phyloP scores from a whole-genome alignment of 768 basidiomycete species.

The Rhodosporidiobolus odoratus region DNA sequence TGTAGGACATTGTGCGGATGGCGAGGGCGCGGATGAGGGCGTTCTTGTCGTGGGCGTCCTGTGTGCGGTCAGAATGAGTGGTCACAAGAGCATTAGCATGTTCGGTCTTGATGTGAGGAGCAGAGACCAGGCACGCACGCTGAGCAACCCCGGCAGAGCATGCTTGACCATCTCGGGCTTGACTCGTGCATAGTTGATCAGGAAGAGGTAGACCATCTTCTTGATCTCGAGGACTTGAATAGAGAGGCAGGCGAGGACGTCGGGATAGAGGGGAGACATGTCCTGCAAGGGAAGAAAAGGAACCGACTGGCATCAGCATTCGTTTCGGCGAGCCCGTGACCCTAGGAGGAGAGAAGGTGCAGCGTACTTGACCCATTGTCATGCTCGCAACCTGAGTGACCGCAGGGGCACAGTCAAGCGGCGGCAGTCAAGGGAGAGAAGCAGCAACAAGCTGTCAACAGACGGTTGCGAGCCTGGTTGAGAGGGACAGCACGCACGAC shows the following conservation, averaged over 20 bases:
- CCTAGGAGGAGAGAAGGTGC: constrained; percentile 13
- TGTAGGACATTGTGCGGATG: constrained; percentile 98
- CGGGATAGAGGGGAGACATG: constrained; percentile 77
- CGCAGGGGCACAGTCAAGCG: neutral
- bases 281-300: constrained; percentile 16
- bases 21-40: constrained; percentile 94
- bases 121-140: constrained; percentile 53
- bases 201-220: constrained; percentile 73
- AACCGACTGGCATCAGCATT: too few species aligned
- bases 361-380: constrained; percentile 96
- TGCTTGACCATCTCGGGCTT: constrained; percentile 89
- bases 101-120: neutral
- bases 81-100: neutral
- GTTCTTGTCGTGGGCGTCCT: constrained; percentile 96
- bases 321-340: too few species aligned
- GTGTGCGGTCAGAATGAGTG: constrained; percentile 22
- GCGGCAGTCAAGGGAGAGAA: neutral
- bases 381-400: constrained; percentile 64
- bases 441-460: neutral
- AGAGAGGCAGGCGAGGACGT: constrained; percentile 90
- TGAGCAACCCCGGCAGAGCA: constrained; percentile 83
- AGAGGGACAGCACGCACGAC: constrained; percentile 54
- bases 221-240: constrained; percentile 95
- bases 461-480: too few species aligned
- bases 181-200: constrained; percentile 90